Base-by-base conservation (phyloP, 768 basidiomycete species). In the Lepiota subincarnata region DNA sequence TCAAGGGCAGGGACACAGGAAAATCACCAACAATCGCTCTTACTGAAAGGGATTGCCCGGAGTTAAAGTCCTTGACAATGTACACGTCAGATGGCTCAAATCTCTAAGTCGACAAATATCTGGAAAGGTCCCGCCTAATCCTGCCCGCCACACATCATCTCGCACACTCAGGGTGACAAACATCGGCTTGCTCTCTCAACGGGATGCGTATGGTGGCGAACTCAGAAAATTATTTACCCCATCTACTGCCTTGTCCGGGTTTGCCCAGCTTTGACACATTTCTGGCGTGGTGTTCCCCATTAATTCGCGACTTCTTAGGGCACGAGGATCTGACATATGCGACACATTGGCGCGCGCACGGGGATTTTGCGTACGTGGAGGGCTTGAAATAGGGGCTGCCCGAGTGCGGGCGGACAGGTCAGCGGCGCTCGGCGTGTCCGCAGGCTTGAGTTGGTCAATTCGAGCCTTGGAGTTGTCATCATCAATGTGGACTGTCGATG, bases 401-500 rank as follows among this genome's bases (percentile, higher is more conserved):
- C 28, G 26, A 14, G 18, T 13, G 14, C 28, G 42, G 12, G 44
- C 19, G 18, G 34, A 19, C 13, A 11, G 20, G 11, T 37, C 45
- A 28, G n/a, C 28, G 20, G 46, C 41, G 28, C 43, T 18, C 28
- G 18, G 20, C 10, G 12, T 13, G 35, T 12, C 4, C 37, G 37
- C 35, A 35, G 11, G 26, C 26, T 39, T 53, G 10, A 37, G 19
- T 6, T 35, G 26, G 28, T 35, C 48, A 6, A 13, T 14, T 18
- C 38, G 44, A 14, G 38, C 16, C 3, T 40, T 28, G 20, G 37
- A n/a, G 24, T 39, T 54, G 14, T 41, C 19, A 20, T 31, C 31
- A 31, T 53, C 57, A 10, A 48, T 56, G 22, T 64, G 60, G 18
- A 63, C 56, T 10, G 64, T 66, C 6, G 60, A 58, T 10, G 61